A percentile compares a stretch with the other conserved stretches of the same genome.
phyloP scores from a whole-genome alignment of 805 yeast species.

The Ogataea allantospora region DNA sequence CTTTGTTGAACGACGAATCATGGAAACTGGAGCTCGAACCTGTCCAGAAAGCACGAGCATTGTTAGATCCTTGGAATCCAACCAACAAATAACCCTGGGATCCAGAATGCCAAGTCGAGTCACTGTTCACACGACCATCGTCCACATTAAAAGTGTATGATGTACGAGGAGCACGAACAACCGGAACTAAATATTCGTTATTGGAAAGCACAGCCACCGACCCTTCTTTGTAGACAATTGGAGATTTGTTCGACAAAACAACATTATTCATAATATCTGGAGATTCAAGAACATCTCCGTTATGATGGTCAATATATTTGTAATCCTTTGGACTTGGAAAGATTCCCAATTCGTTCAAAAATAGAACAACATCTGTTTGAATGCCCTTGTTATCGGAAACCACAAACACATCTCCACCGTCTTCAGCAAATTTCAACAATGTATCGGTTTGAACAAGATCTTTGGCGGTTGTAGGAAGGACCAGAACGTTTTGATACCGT shows the following conservation, averaged over 20 bases:
- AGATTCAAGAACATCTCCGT: conserved; percentile 26
- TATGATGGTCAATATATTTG: conserved; percentile 64
- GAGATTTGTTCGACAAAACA: conserved; percentile 19
- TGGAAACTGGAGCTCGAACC: conserved; percentile 64
- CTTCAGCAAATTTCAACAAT: conserved; percentile 57
- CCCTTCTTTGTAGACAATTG: conserved; percentile 39
- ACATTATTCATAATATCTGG: conserved; percentile 33
- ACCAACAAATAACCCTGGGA: conserved; percentile 73
- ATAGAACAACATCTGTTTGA: conserved; percentile 62
- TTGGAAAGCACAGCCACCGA: conserved; percentile 70
- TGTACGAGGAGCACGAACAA: conserved; percentile 63
- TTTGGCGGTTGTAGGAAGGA: conserved; percentile 57
- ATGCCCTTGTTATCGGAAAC: conserved; percentile 51
- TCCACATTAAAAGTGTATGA: conserved; percentile 55
- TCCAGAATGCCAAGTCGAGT: conserved; percentile 74
- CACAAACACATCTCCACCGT: conserved; percentile 74
- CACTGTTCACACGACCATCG: conserved; percentile 35
- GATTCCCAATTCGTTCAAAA: conserved; percentile 79
- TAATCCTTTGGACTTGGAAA: conserved; percentile 77
- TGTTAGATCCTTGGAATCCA: conserved; percentile 75
- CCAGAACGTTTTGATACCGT: conserved; percentile 52
- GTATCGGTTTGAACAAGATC: conserved; percentile 43
- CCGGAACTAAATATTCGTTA: conserved; percentile 67
- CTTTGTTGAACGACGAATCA: conserved; percentile 36
- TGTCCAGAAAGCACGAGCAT: conserved; percentile 77